phyloP scores from a whole-genome alignment of 257 asterid species.

The Fraxinus anomala region DNA sequence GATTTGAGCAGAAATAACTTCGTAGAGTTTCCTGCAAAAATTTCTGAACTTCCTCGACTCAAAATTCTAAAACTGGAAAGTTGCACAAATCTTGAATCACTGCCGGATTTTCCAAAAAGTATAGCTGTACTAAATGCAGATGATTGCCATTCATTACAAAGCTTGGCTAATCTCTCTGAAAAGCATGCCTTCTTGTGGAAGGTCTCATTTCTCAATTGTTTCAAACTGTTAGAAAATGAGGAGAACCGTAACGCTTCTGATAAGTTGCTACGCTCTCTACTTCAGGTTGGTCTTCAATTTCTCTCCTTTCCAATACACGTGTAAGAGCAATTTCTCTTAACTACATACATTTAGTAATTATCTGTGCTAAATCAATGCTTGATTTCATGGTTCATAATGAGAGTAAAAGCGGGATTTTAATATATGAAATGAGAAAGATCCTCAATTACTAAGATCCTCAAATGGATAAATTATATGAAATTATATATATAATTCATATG shows the following conservation, averaged over 20 bases:
- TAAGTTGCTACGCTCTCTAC: slow-evolving; percentile 16
- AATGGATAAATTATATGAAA: too few species aligned
- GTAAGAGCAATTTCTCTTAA: too few species aligned
- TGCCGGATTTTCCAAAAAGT: slow-evolving; percentile 26
- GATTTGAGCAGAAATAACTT: slow-evolving; percentile 21
- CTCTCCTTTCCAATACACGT: neutral
- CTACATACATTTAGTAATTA: too few species aligned
- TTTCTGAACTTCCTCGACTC: slow-evolving; percentile 12
- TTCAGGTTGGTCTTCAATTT: slow-evolving; percentile 16
- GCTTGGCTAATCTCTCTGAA: slow-evolving; percentile 19
- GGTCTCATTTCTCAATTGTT: slow-evolving; percentile 12
- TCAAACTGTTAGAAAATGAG: neutral
- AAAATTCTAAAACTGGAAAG: slow-evolving; percentile 9
- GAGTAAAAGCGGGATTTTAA: too few species aligned
- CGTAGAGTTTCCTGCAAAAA: slow-evolving; percentile 11
- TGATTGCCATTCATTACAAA: neutral
- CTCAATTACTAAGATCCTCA: too few species aligned
- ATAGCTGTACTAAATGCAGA: slow-evolving; percentile 22
- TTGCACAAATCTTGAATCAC: slow-evolving; percentile 7
- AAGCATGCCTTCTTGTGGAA: slow-evolving; percentile 23
- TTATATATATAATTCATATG: too few species aligned
- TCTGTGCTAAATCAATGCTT: too few species aligned
- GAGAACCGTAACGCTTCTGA: slow-evolving; percentile 14
- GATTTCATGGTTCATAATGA: too few species aligned
- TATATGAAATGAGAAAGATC: too few species aligned